Evolutionary conservation across 305 asterid genomes (phyloP).

Genomic region (Lippia alba): DNA sequence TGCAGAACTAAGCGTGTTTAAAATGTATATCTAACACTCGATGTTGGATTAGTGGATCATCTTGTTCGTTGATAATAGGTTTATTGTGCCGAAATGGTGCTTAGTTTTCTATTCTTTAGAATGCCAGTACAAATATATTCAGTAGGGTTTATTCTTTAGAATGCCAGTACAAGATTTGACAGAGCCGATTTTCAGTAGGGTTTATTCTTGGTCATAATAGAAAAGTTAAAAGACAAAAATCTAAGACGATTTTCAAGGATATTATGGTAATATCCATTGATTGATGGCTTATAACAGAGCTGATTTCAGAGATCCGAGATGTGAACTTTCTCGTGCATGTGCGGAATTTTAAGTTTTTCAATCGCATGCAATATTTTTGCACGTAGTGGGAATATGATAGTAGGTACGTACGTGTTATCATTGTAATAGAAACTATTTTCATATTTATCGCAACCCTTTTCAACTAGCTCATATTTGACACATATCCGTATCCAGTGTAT

Average conservation of each 20-base stretch:
- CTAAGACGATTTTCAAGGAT: no score
- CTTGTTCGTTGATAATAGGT: slow-evolving; percentile 8
- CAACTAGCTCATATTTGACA: slow-evolving; percentile 7
- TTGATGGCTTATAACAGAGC: background rate
- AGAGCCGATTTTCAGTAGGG: background rate
- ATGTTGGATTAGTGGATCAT: slow-evolving; percentile 4
- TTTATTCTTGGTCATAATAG: background rate
- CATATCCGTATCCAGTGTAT: slow-evolving; percentile 11
- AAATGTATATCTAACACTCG: background rate
- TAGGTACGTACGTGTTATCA: slow-evolving; percentile 2
- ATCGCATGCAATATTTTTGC: background rate
- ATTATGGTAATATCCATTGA: no score
- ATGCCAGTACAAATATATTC: slow-evolving; percentile 3
- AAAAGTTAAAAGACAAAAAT: background rate
- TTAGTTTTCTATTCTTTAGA: background rate
- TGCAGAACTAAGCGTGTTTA: background rate
- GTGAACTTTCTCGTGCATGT: slow-evolving; percentile 11
- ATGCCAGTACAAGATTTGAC: slow-evolving; percentile 2
- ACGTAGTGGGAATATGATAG: background rate
- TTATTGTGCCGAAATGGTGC: background rate
- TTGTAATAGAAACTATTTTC: background rate
- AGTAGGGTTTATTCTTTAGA: background rate
- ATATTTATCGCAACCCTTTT: slow-evolving; percentile 18
- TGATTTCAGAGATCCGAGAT: background rate
- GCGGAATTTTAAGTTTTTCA: slow-evolving; percentile 1